Percentiles rank a stretch among this genome's conserved stretches.
These are phyloP conservation scores for Neopestalotiopsis rosae DNA, from an alignment of 2,329 filamentous ascomycete genomes.

Conservation along the genomic window DNA sequence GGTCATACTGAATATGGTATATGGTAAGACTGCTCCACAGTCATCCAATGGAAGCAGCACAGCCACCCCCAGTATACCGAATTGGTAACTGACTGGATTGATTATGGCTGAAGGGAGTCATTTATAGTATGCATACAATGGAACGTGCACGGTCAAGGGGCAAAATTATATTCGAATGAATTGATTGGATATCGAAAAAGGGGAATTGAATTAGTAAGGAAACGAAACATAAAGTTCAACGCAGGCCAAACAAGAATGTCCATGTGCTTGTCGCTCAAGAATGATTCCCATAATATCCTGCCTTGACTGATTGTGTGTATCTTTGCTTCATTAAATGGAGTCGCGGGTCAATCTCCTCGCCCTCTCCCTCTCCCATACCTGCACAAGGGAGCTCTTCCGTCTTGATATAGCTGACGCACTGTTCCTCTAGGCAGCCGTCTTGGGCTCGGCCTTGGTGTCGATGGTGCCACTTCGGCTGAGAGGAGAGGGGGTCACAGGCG, in stretches of 20 bases:
- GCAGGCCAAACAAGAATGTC: neutral
- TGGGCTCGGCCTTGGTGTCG: conserved; percentile 1
- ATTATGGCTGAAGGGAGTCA: neutral
- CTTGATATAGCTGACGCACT: conserved; percentile 13
- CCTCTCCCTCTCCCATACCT: conserved; percentile 1
- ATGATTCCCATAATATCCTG: neutral
- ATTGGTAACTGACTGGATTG: neutral
- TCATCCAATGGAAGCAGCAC: no score
- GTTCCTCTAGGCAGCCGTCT: conserved; percentile 18
- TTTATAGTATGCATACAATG: neutral
- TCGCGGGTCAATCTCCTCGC: conserved; percentile 4
- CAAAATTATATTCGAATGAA: neutral
- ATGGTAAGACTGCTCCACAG: no score
- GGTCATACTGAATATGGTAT: no score
- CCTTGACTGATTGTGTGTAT: neutral
- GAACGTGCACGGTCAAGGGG: neutral
- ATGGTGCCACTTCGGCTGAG: conserved; percentile 23
- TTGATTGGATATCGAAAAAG: neutral
- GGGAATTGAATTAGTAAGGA: neutral
- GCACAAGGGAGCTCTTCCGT: conserved; percentile 3
- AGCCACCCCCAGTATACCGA: no score
- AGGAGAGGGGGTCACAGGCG: conserved; percentile 35
- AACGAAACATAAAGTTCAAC: neutral
- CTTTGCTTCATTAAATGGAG: neutral
- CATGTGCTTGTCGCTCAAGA: neutral